Base-by-base conservation (phyloP, 2,329 filamentous ascomycete genomes). In the Hypoxylon sp. region DNA sequence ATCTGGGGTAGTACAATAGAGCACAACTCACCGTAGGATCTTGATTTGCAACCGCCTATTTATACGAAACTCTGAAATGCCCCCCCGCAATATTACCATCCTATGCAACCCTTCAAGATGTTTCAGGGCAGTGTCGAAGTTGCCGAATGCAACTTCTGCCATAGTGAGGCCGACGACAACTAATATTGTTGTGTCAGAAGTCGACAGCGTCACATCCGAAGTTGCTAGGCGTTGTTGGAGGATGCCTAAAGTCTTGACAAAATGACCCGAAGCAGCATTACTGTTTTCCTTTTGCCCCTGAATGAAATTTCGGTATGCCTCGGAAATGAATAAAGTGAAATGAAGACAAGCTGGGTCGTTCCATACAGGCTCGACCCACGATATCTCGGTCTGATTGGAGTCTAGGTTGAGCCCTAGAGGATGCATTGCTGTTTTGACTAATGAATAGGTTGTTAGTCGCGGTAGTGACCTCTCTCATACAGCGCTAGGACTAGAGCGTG, bases 311-410 rank as follows among this genome's bases (percentile, higher is more conserved):
- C n/a, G 27, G 10, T 48, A 57, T 10, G 54, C 29, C 10, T 37
- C 31, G 8, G 42, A 42, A n/a, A 57, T 39, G 17, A 57, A 48
- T 32, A 32, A 8, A 13, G 42, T 57, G 24, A 57, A 37, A 35
- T 48, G 42, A 17, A 57, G 17, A 8, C 42, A 57, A 8, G 27
- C 44, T 8, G 27, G 17, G 17, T 48, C 42, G 42, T 29, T 39
- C 15, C 19, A 10, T 37, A 48, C 51, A 6, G 44, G 19, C 10
- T 32, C 31, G 31, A 32, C 2, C 31, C 31, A 32, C 31, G 31
- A 32, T 11, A 8, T 11, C 31, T 10, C 31, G 15, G 35, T 39
- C 35, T 39, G 13, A 15, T 39, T 39, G 4, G 13, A n/a, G 13
- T n/a, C 35, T 39, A 39, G 35, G 10, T 37, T 37, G 13, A 37